Percentiles rank a stretch among this genome's conserved stretches.
Conservation (phyloP, 2,329 filamentous ascomycete genomes). For the Capronia coronata region DNA sequence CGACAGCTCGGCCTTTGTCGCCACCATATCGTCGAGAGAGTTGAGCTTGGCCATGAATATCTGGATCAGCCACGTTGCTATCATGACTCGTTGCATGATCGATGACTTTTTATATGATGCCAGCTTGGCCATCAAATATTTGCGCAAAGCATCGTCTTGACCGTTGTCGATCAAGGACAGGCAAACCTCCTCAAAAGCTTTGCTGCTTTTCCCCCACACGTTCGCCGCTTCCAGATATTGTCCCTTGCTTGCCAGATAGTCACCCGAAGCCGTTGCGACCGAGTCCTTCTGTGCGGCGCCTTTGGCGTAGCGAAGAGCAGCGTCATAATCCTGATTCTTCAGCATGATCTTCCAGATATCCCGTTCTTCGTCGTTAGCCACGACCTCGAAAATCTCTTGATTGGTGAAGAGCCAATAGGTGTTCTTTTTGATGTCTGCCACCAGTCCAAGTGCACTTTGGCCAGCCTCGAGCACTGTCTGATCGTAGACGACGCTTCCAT, state of each 20-base stretch:
- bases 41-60: slow-evolving; percentile 97
- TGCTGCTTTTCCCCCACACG: slow-evolving; percentile 91
- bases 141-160: slow-evolving; percentile 83
- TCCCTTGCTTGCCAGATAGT: slow-evolving; percentile 74
- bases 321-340: slow-evolving; percentile 77
- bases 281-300: slow-evolving; percentile 77
- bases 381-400: slow-evolving; percentile 87
- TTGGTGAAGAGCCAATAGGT: slow-evolving; percentile 96
- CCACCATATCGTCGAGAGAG: slow-evolving; percentile 85
- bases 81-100: slow-evolving; percentile 90
- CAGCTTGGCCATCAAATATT: slow-evolving; percentile 81
- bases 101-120: slow-evolving; percentile 72
- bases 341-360: slow-evolving; percentile 95
- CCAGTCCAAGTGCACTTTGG: slow-evolving; percentile 73
- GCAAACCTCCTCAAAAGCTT: slow-evolving; percentile 93
- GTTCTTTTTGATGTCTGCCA: slow-evolving; percentile 86
- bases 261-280: slow-evolving; percentile 84
- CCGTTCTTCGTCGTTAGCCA: slow-evolving; percentile 80
- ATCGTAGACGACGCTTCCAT: slow-evolving; percentile 78
- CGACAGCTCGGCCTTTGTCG: slow-evolving; percentile 74
- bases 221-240: slow-evolving; percentile 79
- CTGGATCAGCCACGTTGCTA: slow-evolving; percentile 90
- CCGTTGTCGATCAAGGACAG: slow-evolving; percentile 82
- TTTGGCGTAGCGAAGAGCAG: slow-evolving; percentile 76
- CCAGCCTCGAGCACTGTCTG: slow-evolving; percentile 75